A percentile compares a stretch with the other conserved stretches of the same genome.
Evolutionary conservation across 257 asterid genomes (phyloP).

Genomic region (Solanum medicagineum): DNA sequence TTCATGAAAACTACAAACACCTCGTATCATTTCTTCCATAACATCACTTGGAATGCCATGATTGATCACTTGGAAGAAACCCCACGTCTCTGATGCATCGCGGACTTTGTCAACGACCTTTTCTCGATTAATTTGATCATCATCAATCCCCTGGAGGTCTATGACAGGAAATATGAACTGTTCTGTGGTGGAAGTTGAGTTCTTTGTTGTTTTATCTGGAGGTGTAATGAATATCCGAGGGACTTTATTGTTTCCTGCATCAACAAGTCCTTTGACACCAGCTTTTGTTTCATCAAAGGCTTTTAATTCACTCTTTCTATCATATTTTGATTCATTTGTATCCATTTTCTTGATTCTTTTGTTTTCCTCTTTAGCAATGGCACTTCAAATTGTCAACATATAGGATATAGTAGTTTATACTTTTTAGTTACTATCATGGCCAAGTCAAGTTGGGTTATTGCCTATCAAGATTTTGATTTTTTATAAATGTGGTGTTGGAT

Average conservation of each 20-base stretch:
- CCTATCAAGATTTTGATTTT: background rate
- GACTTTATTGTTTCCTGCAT: slow-evolving; percentile 10
- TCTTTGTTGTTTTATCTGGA: background rate
- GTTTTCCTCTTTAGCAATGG: background rate
- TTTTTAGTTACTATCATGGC: background rate
- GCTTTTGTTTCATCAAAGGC: slow-evolving; percentile 18
- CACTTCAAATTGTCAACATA: background rate
- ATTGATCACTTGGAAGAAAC: slow-evolving; percentile 19
- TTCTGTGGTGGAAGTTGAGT: background rate
- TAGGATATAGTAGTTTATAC: background rate
- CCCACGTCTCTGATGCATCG: slow-evolving; percentile 13
- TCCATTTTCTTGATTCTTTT: background rate
- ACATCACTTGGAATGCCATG: slow-evolving; percentile 7
- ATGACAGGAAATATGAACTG: slow-evolving; percentile 2
- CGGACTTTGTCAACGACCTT: background rate
- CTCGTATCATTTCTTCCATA: slow-evolving; percentile 12
- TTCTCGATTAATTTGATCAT: background rate
- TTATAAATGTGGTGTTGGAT: background rate
- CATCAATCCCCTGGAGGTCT: slow-evolving; percentile 5
- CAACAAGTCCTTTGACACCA: slow-evolving; percentile 21
- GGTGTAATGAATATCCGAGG: slow-evolving; percentile 10
- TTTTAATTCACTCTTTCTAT: slow-evolving; percentile 5
- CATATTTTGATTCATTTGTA: background rate
- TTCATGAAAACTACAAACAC: slow-evolving; percentile 10
- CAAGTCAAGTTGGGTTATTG: background rate